Conservation (phyloP, 1,284 basidiomycete species). For the Athelia psychrophila region DNA sequence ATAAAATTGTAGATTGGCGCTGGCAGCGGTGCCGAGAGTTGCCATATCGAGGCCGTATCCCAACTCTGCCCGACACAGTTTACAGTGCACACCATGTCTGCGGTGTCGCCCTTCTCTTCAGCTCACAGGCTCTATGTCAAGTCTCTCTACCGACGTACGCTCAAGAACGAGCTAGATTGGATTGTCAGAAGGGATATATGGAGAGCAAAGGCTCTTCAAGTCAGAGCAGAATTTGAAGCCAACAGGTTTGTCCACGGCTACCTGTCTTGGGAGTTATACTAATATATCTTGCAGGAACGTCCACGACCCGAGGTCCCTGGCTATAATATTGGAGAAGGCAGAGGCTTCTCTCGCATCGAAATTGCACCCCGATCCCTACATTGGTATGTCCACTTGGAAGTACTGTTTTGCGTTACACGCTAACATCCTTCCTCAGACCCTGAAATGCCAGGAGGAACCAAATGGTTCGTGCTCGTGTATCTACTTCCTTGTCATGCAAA, state of each 20-base stretch:
- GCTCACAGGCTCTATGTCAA: conserved; percentile 88
- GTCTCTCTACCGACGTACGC: conserved; percentile 84
- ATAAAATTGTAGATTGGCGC: background rate
- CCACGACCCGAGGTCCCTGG: conserved; percentile 83
- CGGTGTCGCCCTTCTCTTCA: conserved; percentile 61
- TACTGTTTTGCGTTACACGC: conserved; percentile 17
- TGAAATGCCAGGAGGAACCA: conserved; percentile 79
- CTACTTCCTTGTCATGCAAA: background rate
- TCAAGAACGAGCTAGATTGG: conserved; percentile 90
- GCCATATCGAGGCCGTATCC: background rate
- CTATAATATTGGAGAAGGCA: conserved; percentile 77
- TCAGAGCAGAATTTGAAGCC: conserved; percentile 89
- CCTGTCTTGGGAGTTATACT: conserved; percentile 4
- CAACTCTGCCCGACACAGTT: background rate
- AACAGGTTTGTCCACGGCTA: conserved; percentile 63
- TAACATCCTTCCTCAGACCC: conserved; percentile 50
- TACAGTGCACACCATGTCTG: conserved; percentile 30
- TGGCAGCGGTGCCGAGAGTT: background rate
- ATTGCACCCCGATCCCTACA: conserved; percentile 90
- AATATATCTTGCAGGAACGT: conserved; percentile 60
- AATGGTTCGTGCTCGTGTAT: conserved; percentile 55
- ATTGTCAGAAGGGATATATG: conserved; percentile 82
- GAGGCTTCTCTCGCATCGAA: conserved; percentile 71
- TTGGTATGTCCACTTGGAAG: conserved; percentile 55
- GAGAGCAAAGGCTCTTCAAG: conserved; percentile 80